Percentiles rank a stretch among this genome's conserved stretches.
phyloP scores from a whole-genome alignment of 2,329 filamentous ascomycete species.

The Coniochaeta prunicola region DNA sequence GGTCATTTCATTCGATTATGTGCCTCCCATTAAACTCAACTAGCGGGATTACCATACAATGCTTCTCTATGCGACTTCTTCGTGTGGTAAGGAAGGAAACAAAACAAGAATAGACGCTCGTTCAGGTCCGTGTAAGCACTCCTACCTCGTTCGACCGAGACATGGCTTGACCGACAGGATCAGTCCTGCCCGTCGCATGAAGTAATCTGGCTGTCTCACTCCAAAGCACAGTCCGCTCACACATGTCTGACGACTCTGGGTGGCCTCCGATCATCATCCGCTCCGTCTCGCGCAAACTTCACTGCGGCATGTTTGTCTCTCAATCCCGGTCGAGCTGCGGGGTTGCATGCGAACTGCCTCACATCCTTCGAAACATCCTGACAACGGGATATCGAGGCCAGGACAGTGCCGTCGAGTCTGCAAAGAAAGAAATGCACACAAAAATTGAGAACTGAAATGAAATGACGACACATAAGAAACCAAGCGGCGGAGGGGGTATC shows the following conservation, averaged over 20 bases:
- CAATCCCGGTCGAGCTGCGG: background rate
- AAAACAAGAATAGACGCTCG: background rate
- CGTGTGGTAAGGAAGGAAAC: background rate
- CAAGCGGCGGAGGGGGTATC: slow-evolving; percentile 8
- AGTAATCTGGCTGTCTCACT: background rate
- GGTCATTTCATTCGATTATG: background rate
- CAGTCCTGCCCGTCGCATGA: background rate
- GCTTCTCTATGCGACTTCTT: background rate
- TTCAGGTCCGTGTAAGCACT: background rate
- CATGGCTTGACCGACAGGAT: background rate
- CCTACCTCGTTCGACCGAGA: background rate
- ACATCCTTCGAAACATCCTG: background rate
- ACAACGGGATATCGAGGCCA: background rate
- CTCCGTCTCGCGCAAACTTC: background rate
- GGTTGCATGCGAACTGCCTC: background rate
- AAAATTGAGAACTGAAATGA: slow-evolving; percentile 8
- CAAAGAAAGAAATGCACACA: slow-evolving; percentile 6
- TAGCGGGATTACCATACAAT: background rate
- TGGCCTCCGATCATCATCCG: background rate
- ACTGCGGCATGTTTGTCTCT: background rate
- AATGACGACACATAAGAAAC: slow-evolving; percentile 10
- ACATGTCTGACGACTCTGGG: background rate
- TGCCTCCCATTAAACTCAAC: background rate
- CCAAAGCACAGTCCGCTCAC: background rate
- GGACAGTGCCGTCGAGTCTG: background rate